Evolutionary conservation across 768 basidiomycete genomes (phyloP), one percentile per base, ranked within the genome.

Genomic region (Agaricus bisporus): DNA sequence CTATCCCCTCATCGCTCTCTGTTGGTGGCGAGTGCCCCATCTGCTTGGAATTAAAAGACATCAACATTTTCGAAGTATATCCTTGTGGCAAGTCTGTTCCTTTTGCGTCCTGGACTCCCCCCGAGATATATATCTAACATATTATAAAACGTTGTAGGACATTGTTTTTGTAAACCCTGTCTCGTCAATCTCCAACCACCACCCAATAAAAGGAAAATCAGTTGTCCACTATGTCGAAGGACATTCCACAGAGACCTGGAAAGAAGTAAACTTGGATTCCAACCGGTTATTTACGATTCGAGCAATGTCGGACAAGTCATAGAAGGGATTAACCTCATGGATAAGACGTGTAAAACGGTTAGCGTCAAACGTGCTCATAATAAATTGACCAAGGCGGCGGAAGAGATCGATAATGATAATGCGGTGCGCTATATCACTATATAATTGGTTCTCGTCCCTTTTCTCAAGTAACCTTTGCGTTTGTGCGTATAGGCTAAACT

Each of bases 81-180:
- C 66, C 64, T 15, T 73, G 72, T 48, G 72, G 72, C 69, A 59
- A 57, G 66, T 61, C 37, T 25, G 28, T 8, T 15, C 29, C 15
- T 17, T 26, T 42, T 15, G 10, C 48, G 9, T n/a, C 49, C 55
- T 54, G 41, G 12, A 32, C 7, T 12, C 11, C 28, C 22, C 22
- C 22, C 22, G 22, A 22, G 1, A 22, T 22, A 22, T 22, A 22
- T 22, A 22, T 22, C 4, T 22, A 22, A 22, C 22, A 22, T 22
- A 22, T 22, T n/a, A n/a, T n/a, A n/a, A n/a, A 22, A 22, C 20
- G 4, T 51, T 32, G 54, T 46, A 74, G 75, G 75, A 10, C 75
- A 77, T 55, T 72, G 73, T n/a, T 73, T 67, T 51, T 77, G 75
- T 49, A 55, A 48, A 6, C 49, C 57, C n/a, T 77, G 74, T 56